Percentiles rank a stretch among this genome's conserved stretches.
phyloP scores from a whole-genome alignment of 495 filamentous ascomycete species.

The Penicillium lividum region DNA sequence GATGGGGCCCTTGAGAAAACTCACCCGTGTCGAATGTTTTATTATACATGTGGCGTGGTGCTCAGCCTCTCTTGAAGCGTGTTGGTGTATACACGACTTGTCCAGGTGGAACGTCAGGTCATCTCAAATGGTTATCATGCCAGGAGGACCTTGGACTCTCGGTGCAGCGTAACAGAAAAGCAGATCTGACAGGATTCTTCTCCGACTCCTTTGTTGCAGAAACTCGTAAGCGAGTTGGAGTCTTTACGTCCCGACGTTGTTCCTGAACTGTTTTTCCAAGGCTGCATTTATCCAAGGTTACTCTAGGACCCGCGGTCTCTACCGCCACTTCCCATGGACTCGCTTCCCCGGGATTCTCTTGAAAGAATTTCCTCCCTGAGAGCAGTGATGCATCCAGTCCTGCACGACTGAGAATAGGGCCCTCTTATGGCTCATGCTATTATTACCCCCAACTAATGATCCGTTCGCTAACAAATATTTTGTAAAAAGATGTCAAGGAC shows the following conservation, averaged over 20 bases:
- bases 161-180: constrained; percentile 72
- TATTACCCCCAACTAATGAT: constrained; percentile 40
- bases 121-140: constrained; percentile 68
- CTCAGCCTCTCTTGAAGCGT: constrained; percentile 84
- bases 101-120: constrained; percentile 76
- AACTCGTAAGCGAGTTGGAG: constrained; percentile 70
- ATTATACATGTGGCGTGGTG: constrained; percentile 69
- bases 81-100: constrained; percentile 72
- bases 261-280: constrained; percentile 63
- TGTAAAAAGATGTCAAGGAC: constrained; percentile 98
- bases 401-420: constrained; percentile 60
- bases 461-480: constrained; percentile 73
- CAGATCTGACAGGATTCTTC: constrained; percentile 51
- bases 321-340: constrained; percentile 53
- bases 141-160: constrained; percentile 83
- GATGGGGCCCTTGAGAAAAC: constrained; percentile 35
- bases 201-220: constrained; percentile 68
- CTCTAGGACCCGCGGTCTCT: constrained; percentile 71
- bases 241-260: constrained; percentile 51
- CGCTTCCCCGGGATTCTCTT: constrained; percentile 53
- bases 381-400: constrained; percentile 71
- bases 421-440: constrained; percentile 51
- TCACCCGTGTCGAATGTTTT: constrained; percentile 60
- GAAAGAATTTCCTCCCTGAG: constrained; percentile 61
- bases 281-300: constrained; percentile 68